Evolutionary conservation across 371 early-diverging fungal genomes (phyloP).

Genomic region (Rhizopus microsporus): DNA sequence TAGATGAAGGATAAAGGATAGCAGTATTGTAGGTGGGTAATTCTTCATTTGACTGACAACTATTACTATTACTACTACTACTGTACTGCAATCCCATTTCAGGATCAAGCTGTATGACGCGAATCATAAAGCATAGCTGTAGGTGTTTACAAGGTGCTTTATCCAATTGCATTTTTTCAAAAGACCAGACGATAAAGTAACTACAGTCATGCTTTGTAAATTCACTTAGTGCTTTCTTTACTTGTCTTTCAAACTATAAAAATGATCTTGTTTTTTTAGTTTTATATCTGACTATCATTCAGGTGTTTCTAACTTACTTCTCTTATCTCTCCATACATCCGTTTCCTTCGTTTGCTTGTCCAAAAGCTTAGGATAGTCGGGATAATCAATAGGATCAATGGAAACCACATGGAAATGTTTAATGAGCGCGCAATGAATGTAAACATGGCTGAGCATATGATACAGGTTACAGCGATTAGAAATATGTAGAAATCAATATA

Average conservation of each 20-base stretch:
- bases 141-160: conserved; percentile 18
- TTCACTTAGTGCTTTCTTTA: conserved; percentile 39
- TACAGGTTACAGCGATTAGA: conserved; percentile 32
- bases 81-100: conserved; percentile 13
- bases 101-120: conserved; percentile 25
- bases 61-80: neutral
- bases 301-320: conserved; percentile 20
- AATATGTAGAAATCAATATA: conserved; percentile 45
- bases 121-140: conserved; percentile 35
- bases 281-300: neutral
- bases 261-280: neutral
- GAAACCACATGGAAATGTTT: conserved; percentile 51
- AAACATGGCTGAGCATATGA: conserved; percentile 42
- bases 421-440: conserved; percentile 43
- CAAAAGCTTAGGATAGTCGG: conserved; percentile 44
- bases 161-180: conserved; percentile 20
- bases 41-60: conserved; percentile 15
- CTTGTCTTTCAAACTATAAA: conserved; percentile 35
- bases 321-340: conserved; percentile 26
- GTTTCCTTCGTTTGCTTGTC: conserved; percentile 41
- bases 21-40: conserved; percentile 43
- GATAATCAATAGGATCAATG: conserved; percentile 38
- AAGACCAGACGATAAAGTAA: conserved; percentile 32
- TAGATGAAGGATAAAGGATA: conserved; percentile 2
- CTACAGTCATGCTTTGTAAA: conserved; percentile 34